A percentile compares a stretch with the other conserved stretches of the same genome.
Evolutionary conservation across 148 eudicot species (phyloP).

Genomic region (Beta vulgaris): DNA sequence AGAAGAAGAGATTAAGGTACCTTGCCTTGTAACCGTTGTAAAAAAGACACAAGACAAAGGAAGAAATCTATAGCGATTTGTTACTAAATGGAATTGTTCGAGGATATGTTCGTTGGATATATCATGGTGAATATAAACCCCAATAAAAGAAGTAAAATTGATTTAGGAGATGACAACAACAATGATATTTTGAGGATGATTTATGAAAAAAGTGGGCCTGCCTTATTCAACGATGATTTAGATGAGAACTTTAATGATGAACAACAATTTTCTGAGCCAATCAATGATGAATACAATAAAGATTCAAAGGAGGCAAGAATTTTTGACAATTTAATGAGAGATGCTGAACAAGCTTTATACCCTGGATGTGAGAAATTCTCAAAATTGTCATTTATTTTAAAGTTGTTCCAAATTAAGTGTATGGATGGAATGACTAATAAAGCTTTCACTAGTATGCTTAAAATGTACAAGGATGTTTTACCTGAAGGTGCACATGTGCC

Average conservation of each 20-base stretch:
- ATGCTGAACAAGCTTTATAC: constrained; percentile 1
- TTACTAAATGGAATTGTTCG: constrained; percentile 8
- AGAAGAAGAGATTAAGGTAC: background rate
- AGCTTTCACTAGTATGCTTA: background rate
- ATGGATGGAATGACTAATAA: constrained; percentile 4
- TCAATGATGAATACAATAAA: too few relatives aligned
- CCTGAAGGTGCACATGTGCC: background rate
- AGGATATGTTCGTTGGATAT: constrained; percentile 6
- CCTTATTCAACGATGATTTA: background rate
- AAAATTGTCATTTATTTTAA: constrained; percentile 6
- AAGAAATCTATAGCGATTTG: background rate
- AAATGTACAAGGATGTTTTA: constrained; percentile 6
- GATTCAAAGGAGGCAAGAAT: background rate
- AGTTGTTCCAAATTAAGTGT: constrained; percentile 10
- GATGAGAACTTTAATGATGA: background rate
- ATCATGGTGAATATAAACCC: constrained; percentile 7
- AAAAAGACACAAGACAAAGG: constrained; percentile 4
- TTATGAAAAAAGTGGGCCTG: background rate
- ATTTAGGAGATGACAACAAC: background rate
- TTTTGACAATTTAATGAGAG: background rate
- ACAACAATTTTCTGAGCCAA: background rate
- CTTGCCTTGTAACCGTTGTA: background rate
- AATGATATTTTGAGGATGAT: background rate
- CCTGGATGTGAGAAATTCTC: background rate
- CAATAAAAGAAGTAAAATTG: background rate